Conservation (phyloP, 2,329 filamentous ascomycete genomes). For the Monosporascus sp. region DNA sequence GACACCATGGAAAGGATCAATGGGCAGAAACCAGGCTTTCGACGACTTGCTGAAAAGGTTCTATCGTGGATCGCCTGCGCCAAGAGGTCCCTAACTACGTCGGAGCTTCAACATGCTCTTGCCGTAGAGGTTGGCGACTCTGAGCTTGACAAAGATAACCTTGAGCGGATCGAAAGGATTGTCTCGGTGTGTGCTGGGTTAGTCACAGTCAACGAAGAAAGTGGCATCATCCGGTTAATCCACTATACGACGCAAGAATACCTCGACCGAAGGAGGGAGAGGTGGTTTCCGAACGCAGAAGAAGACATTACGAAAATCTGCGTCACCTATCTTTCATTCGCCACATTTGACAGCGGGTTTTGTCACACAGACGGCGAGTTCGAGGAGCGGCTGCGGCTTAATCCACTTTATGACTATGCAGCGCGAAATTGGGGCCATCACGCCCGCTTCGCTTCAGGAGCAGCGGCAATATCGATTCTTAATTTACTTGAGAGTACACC, state of each 20-base stretch:
- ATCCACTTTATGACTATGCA: too few species aligned
- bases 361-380: too few species aligned
- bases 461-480: too few species aligned
- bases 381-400: too few species aligned
- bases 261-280: too few species aligned
- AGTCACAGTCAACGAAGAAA: slow-evolving; percentile 35
- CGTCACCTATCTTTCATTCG: too few species aligned
- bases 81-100: slow-evolving; percentile 24
- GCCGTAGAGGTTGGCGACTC: slow-evolving; percentile 25
- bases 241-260: slow-evolving; percentile 44
- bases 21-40: slow-evolving; percentile 30
- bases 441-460: too few species aligned
- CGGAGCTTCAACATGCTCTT: slow-evolving; percentile 38
- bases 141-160: slow-evolving; percentile 29
- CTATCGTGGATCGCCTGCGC: slow-evolving; percentile 37
- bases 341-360: too few species aligned
- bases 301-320: too few species aligned
- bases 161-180: slow-evolving; percentile 28
- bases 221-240: slow-evolving; percentile 33
- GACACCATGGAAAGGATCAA: slow-evolving; percentile 37
- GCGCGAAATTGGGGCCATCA: too few species aligned
- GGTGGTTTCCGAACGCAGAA: too few species aligned
- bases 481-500: too few species aligned
- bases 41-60: slow-evolving; percentile 31
- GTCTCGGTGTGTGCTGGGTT: slow-evolving; percentile 36